Base-by-base conservation (phyloP, 2,329 filamentous ascomycete genomes). In the Mycosphaerella sp. region DNA sequence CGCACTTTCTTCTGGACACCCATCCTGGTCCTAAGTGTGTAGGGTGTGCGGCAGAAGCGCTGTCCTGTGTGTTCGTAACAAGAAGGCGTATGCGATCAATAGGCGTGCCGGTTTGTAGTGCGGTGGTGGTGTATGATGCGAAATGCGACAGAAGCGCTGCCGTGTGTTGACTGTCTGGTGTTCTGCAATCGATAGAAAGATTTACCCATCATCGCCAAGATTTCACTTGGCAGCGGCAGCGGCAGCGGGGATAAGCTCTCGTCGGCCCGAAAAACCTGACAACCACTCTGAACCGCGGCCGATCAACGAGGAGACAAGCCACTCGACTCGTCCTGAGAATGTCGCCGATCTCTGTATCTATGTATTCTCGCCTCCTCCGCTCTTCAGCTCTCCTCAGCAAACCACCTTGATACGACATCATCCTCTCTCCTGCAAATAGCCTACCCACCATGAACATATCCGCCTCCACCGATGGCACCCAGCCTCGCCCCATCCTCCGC, bases 1-100 rank as follows among this genome's bases (percentile, higher is more conserved):
- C 90, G 84, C 47, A 88, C 95, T 70, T 84, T 88, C 76, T 95
- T 95, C 57, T 84, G 81, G 61, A 89, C 81, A 72, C 89, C 90
- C 91, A 96, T 96, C 21, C 21, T 25, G 21, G 2, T 21, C 6
- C 21, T 21, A 21, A 6, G 21, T 21, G 21, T 21, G 21, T 21
- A 21, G 21, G 21, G 21, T 25, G 7, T 25, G 21, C 21, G 21
- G 21, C 21, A 25, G 21, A 25, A 25, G 21, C 21, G 21, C 21
- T 25, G 21, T 25, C 4, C 21, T 25, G 21, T 5, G 21, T 5
- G 5, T 25, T 25, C 21, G 21, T 25, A 25, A 25, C 7, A 1
- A 25, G 21, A 25, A 25, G 21, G 21, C 21, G 21, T 25, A 25
- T 25, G 21, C 4, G 21, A 25, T 25, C 21, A 6, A 25, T 25